Evolutionary conservation across 768 basidiomycete genomes (phyloP).

Genomic region (Boletus sp.): DNA sequence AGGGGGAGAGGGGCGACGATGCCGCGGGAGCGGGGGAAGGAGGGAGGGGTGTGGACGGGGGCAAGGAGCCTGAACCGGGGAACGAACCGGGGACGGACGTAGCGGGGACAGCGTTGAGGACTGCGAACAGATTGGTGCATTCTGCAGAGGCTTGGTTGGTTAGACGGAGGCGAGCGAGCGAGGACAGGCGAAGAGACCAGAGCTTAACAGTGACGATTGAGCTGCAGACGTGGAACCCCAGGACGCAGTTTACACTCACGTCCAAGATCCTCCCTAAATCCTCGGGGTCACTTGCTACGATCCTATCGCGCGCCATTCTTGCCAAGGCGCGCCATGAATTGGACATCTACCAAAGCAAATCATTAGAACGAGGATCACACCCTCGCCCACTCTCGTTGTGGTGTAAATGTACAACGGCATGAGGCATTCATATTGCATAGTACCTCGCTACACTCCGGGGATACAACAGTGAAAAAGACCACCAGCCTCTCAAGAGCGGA

Average conservation of each 20-base stretch:
- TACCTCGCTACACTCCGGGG: slow-evolving; percentile 19
- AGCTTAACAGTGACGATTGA: slow-evolving; percentile 44
- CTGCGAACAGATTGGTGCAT: slow-evolving; percentile 74
- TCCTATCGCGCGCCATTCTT: slow-evolving; percentile 78
- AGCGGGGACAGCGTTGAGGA: slow-evolving; percentile 59
- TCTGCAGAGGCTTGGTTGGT: slow-evolving; percentile 88
- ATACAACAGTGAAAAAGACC: slow-evolving; percentile 23
- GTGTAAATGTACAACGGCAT: neutral
- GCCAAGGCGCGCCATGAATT: slow-evolving; percentile 87
- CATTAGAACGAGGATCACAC: slow-evolving; percentile 13
- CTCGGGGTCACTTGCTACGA: slow-evolving; percentile 68
- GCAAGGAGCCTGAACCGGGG: slow-evolving; percentile 33
- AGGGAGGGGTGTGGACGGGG: slow-evolving; percentile 24
- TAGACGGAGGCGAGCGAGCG: slow-evolving; percentile 75
- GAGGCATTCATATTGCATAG: slow-evolving; percentile 13
- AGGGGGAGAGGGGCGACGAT: slow-evolving; percentile 20
- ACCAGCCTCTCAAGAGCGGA: slow-evolving; percentile 6
- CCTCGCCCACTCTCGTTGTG: neutral
- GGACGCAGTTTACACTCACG: slow-evolving; percentile 41
- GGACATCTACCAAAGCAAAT: slow-evolving; percentile 56
- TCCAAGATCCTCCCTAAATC: slow-evolving; percentile 63
- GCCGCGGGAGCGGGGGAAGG: slow-evolving; percentile 30
- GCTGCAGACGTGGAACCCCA: neutral
- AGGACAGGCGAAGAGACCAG: slow-evolving; percentile 81
- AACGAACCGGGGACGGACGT: slow-evolving; percentile 53